These are phyloP conservation scores for Grosmannia clavigera DNA, from an alignment of 2,329 filamentous ascomycete species.

Conservation along the genomic window DNA sequence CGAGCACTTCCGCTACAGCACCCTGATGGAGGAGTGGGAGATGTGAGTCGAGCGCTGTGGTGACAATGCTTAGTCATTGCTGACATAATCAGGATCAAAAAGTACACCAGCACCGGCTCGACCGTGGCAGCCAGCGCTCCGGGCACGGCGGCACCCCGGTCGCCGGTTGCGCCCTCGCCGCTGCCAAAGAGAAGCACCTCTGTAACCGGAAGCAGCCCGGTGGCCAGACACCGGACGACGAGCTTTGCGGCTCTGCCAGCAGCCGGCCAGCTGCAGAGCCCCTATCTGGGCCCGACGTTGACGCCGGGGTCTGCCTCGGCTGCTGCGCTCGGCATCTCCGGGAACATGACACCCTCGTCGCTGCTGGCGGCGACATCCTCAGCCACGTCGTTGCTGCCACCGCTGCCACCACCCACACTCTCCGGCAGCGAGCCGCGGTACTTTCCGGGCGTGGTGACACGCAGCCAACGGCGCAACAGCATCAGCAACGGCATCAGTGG, in stretches of 20 bases:
- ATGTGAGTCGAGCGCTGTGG: constrained; percentile 47
- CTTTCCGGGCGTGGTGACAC: constrained; percentile 57
- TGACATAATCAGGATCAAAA: constrained; percentile 24
- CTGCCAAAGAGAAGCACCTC: not conserved
- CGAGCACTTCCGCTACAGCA: constrained; percentile 81
- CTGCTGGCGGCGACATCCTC: not conserved
- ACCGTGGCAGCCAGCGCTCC: not conserved
- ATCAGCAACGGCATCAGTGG: constrained; percentile 3
- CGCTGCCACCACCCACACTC: constrained; percentile 28
- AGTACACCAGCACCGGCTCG: constrained; percentile 23
- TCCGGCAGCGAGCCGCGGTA: constrained; percentile 53
- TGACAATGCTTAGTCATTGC: not conserved
- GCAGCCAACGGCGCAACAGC: constrained; percentile 34
- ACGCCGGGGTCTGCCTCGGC: not conserved
- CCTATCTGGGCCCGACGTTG: not conserved
- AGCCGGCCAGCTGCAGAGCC: not conserved
- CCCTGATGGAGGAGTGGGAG: constrained; percentile 66
- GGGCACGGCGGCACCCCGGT: not conserved
- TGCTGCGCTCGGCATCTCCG: not conserved
- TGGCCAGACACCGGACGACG: not conserved
- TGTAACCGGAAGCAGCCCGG: not conserved
- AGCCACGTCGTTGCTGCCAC: constrained; percentile 4
- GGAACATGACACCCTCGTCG: not conserved
- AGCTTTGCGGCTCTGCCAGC: not conserved
- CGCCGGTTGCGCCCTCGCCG: not conserved